phyloP scores from a whole-genome alignment of 371 early-diverging fungal species.

The Nematocida displodere region DNA sequence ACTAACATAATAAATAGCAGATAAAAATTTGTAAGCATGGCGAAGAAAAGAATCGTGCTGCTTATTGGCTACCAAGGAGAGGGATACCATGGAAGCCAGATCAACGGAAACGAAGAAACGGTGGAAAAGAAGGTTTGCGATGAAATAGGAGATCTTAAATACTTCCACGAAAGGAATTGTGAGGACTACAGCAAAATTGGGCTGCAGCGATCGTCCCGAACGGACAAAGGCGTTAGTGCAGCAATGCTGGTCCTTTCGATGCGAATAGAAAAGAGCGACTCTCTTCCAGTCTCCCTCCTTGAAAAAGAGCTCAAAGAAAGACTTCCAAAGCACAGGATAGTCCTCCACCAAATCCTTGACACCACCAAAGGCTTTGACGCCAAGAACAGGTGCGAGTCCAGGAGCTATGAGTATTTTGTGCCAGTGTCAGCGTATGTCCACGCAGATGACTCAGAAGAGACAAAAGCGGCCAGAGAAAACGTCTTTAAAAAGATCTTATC shows the following conservation, averaged over 20 bases:
- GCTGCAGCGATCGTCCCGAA: conserved; percentile 79
- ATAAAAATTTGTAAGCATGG: conserved; percentile 39
- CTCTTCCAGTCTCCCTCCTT: not conserved
- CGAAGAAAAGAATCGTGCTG: conserved; percentile 59
- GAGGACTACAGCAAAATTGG: conserved; percentile 67
- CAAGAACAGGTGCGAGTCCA: conserved; percentile 77
- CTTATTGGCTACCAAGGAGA: conserved; percentile 63
- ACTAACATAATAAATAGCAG: not conserved
- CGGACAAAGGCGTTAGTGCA: conserved; percentile 99
- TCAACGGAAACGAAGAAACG: conserved; percentile 58
- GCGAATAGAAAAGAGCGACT: conserved; percentile 67
- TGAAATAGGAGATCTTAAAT: conserved; percentile 15
- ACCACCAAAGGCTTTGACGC: conserved; percentile 76
- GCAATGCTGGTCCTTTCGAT: conserved; percentile 82
- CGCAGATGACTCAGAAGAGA: conserved; percentile 18
- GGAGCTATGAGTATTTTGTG: conserved; percentile 89
- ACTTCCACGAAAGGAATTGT: conserved; percentile 55
- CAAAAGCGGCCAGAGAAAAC: not conserved
- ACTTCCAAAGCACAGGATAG: conserved; percentile 73
- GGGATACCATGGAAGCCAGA: conserved; percentile 61
- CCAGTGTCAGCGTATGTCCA: conserved; percentile 66
- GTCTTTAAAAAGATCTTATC: conserved; percentile 68
- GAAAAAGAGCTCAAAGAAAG: conserved; percentile 65
- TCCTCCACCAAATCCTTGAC: conserved; percentile 68
- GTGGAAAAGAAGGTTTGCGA: conserved; percentile 59